phyloP scores from a whole-genome alignment of 257 asterid genomes.

The Avicennia marina region DNA sequence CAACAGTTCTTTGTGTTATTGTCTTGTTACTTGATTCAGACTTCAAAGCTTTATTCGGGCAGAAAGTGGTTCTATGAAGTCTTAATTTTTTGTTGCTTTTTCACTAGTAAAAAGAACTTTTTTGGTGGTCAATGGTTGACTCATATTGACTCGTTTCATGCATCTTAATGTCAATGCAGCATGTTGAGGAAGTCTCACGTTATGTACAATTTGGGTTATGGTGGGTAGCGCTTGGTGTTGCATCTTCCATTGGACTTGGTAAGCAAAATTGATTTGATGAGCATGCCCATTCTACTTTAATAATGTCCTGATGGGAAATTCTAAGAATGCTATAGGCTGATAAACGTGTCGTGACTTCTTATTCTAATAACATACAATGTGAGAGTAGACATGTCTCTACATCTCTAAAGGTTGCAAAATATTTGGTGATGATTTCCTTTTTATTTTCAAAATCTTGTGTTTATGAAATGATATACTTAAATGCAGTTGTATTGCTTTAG shows the following conservation, averaged over 20 bases:
- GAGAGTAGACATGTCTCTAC: too few species aligned
- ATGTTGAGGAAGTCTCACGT: slow-evolving; percentile 58
- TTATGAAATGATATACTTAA: too few species aligned
- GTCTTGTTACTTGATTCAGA: neutral
- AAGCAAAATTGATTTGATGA: slow-evolving; percentile 22
- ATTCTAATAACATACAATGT: too few species aligned
- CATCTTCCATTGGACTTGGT: slow-evolving; percentile 98
- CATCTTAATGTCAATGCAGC: slow-evolving; percentile 38
- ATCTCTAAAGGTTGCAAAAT: too few species aligned
- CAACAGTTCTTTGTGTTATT: neutral
- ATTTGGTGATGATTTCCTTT: too few species aligned
- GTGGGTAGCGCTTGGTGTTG: slow-evolving; percentile 98
- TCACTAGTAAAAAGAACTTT: too few species aligned
- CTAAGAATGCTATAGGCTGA: neutral
- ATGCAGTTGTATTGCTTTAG: too few species aligned
- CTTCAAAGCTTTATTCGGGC: neutral
- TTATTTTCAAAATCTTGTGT: too few species aligned
- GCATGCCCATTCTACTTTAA: slow-evolving; percentile 1
- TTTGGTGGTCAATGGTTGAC: slow-evolving; percentile 11
- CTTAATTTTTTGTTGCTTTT: neutral
- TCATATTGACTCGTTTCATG: slow-evolving; percentile 8
- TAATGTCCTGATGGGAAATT: slow-evolving; percentile 2
- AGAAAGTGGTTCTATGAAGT: neutral
- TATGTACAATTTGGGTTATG: slow-evolving; percentile 76
- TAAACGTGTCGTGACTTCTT: neutral